Evolutionary conservation across 148 eudicot genomes (phyloP).

Genomic region (Rhododendron williamsianum): DNA sequence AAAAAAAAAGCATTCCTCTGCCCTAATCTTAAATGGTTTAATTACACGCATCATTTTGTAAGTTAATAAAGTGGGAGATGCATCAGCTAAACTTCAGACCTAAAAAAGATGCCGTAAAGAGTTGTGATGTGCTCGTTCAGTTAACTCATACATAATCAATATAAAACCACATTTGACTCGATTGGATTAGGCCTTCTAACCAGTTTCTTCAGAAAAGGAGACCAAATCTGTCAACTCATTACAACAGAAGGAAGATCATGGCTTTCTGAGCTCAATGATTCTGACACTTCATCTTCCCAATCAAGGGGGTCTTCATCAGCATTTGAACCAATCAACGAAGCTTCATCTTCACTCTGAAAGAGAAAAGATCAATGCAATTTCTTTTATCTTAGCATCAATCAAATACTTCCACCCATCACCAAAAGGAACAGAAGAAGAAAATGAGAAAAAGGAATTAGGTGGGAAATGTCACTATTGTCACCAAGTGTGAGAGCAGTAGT

Average conservation of each 20-base stretch:
- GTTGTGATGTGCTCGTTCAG: not conserved
- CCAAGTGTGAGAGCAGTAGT: not conserved
- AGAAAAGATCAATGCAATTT: not conserved
- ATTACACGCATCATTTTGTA: not conserved
- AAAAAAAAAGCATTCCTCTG: not conserved
- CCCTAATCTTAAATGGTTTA: not conserved
- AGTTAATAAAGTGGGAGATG: not conserved
- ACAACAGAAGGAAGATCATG: conserved; percentile 14
- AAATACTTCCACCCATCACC: not conserved
- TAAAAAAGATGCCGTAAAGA: not conserved
- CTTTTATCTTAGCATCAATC: not conserved
- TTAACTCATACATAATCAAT: not conserved
- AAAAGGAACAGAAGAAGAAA: not conserved
- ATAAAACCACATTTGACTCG: not conserved
- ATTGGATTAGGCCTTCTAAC: not conserved
- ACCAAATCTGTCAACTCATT: conserved; percentile 5
- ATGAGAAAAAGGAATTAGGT: not conserved
- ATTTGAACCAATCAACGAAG: conserved; percentile 22
- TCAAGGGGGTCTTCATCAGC: conserved; percentile 31
- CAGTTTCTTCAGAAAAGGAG: not conserved
- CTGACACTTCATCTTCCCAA: conserved; percentile 28
- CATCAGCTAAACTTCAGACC: not conserved
- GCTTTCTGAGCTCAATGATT: conserved; percentile 19
- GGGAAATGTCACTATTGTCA: not conserved
- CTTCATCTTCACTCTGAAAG: conserved; percentile 48